Evolutionary conservation across 108 stramenopile genomes (phyloP).

Genomic region (Cyclotella baltica): DNA sequence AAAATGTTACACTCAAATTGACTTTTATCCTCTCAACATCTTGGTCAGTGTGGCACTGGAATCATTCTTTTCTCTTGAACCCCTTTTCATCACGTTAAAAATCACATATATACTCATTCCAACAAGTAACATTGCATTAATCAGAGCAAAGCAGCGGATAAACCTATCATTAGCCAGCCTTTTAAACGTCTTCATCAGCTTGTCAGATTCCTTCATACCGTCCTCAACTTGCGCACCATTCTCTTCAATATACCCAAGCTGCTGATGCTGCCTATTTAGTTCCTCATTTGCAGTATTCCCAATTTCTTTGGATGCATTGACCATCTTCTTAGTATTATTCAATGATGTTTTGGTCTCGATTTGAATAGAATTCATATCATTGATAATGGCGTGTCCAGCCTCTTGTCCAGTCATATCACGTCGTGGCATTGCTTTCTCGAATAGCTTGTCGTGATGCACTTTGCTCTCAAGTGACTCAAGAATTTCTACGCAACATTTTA

Average conservation of each 20-base stretch:
- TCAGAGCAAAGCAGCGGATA: neutral
- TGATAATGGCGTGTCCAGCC: neutral
- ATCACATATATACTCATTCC: neutral
- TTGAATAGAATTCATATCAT: neutral
- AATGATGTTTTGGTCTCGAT: neutral
- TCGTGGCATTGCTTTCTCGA: neutral
- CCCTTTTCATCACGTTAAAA: neutral
- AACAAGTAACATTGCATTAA: neutral
- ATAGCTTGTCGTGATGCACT: neutral
- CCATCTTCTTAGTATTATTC: neutral
- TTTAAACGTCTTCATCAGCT: neutral
- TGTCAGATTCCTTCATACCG: neutral
- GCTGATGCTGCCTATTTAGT: neutral
- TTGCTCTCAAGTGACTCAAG: neutral
- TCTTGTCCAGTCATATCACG: neutral
- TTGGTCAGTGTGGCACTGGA: neutral
- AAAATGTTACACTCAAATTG: neutral
- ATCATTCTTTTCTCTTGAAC: neutral
- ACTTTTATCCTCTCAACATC: slow-evolving; percentile 8
- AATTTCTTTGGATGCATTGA: neutral
- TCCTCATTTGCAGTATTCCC: neutral
- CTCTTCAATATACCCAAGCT: neutral
- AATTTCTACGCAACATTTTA: neutral
- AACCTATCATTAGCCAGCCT: neutral
- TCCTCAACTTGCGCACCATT: neutral